Conservation (phyloP, 495 filamentous ascomycete genomes). For the Aspergillus haitiensis region DNA sequence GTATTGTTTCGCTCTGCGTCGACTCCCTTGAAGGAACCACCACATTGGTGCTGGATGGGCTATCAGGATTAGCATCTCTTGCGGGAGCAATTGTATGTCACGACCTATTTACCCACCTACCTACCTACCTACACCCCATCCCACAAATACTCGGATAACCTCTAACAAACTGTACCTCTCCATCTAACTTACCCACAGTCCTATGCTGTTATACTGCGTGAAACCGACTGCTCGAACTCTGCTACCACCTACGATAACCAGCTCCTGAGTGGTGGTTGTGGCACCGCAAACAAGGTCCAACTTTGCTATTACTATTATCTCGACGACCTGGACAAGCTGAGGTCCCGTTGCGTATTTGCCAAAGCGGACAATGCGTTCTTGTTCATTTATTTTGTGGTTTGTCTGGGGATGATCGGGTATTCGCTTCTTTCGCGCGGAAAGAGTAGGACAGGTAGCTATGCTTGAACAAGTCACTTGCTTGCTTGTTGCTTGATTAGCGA, state of each 20-base stretch:
- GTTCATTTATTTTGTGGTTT: conserved; percentile 30
- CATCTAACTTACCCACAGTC: conserved; percentile 41
- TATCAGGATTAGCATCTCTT: conserved; percentile 46
- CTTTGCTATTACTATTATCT: conserved; percentile 8
- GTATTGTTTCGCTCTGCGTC: conserved; percentile 38
- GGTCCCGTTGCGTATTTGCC: conserved; percentile 30
- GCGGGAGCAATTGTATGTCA: conserved; percentile 56
- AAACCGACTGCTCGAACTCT: conserved; percentile 33
- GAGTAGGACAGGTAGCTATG: neutral
- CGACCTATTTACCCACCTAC: neutral
- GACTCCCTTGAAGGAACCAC: conserved; percentile 40
- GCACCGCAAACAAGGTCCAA: conserved; percentile 3
- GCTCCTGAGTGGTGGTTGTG: conserved; percentile 38
- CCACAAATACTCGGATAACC: neutral
- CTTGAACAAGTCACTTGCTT: too few relatives aligned
- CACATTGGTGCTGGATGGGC: conserved; percentile 42
- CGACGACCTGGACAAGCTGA: conserved; percentile 20
- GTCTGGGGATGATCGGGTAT: conserved; percentile 14
- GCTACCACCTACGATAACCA: conserved; percentile 26
- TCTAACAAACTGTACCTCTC: conserved; percentile 1
- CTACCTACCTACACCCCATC: neutral
- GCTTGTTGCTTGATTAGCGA: neutral
- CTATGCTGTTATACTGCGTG: conserved; percentile 44
- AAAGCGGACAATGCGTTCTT: conserved; percentile 35
- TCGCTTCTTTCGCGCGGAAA: conserved; percentile 5